These are phyloP conservation scores for Penicillium parvum DNA, from an alignment of 495 filamentous ascomycete species.

Conservation along the genomic window DNA sequence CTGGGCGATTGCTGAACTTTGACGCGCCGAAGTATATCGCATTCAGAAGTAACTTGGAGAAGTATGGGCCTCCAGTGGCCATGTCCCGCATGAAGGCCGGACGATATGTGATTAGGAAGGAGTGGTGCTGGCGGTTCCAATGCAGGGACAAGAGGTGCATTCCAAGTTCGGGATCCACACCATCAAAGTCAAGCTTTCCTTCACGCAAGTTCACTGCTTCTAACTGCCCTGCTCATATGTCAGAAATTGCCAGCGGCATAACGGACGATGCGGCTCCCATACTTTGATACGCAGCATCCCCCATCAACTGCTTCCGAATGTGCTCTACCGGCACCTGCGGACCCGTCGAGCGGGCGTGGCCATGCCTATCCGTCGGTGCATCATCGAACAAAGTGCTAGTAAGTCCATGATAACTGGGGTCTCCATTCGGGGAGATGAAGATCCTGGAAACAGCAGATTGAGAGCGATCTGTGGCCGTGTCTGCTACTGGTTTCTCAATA, in stretches of 20 bases:
- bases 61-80: slow-evolving; percentile 33
- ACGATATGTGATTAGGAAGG: slow-evolving; percentile 32
- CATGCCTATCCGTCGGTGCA: slow-evolving; percentile 14
- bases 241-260: neutral
- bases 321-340: slow-evolving; percentile 13
- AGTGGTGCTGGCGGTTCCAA: slow-evolving; percentile 39
- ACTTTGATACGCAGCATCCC: slow-evolving; percentile 28
- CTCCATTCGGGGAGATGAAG: slow-evolving; percentile 23
- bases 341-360: slow-evolving; percentile 1
- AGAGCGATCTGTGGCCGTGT: slow-evolving; percentile 1
- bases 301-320: slow-evolving; percentile 21
- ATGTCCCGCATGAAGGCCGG: slow-evolving; percentile 42
- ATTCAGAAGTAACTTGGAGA: slow-evolving; percentile 38
- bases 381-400: slow-evolving; percentile 33
- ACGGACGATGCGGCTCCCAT: slow-evolving; percentile 1
- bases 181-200: slow-evolving; percentile 39
- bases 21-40: slow-evolving; percentile 38
- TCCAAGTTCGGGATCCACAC: slow-evolving; percentile 34
- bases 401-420: slow-evolving; percentile 29
- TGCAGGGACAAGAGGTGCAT: slow-evolving; percentile 38
- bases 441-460: slow-evolving; percentile 20
- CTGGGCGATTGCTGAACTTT: slow-evolving; percentile 27
- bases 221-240: slow-evolving; percentile 18
- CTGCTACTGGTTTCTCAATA: neutral
- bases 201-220: slow-evolving; percentile 25